Evolutionary conservation across 306 rosid species (phyloP), one percentile per base, ranked within the genome.

Genomic region (Sicyos baderoa): DNA sequence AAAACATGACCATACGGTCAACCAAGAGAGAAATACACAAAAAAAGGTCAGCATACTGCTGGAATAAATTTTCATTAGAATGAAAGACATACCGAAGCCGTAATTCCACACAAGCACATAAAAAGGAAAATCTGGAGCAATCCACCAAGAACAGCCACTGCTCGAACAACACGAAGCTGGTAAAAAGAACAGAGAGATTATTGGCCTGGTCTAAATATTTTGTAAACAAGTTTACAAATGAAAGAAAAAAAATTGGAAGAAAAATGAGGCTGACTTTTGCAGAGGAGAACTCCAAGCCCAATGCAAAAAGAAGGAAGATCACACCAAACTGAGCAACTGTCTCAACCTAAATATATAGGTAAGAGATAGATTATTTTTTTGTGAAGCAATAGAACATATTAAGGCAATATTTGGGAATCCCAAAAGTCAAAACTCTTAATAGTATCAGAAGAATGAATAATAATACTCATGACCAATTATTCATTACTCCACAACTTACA

Each of bases 241-340:
- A 49, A 77, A 73, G 72, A 37, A 68, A 27, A 17, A 65, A 54
- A 40, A 51, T 29, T 68, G 51, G 53, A 18, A 53, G 17, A 51
- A 59, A 82, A 71, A 15, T 22, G 22, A 22, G 40, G 44, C 69
- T 61, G 19, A 93, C 99, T 89, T 93, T 93, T 71, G 94, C 57
- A 37, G 96, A 74, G 62, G 96, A 93, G 67, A 93, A 93, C 72
- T 93, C 99, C 79, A 93, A 74, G 70, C 97, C 99, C 80, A 93
- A 70, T 48, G 97, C 99, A 84, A 93, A 90, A 75, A 90, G 97
- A 84, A 93, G 86, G 81, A 93, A 93, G 68, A 93, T 88, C 37
- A 93, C 99, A 75, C 99, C 99, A 86, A 93, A 93, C 82, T 93
- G 99, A 82, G 99, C 99, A 72, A 93, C 94, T 14, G 99, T 93